phyloP scores from a whole-genome alignment of 1,139 yeast species.

The Pneumocystis canis region DNA sequence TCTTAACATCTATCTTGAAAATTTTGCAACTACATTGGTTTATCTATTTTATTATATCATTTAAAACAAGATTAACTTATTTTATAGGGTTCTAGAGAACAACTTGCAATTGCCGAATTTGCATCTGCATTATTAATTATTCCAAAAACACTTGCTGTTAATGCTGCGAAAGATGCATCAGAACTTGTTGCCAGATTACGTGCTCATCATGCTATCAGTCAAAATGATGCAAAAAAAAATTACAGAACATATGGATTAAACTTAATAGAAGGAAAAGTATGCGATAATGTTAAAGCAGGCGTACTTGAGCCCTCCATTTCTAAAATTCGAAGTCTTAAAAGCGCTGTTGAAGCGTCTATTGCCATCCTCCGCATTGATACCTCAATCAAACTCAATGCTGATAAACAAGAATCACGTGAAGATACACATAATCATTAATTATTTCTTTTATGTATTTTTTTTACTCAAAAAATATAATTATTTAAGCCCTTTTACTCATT shows the following conservation, averaged over 20 bases:
- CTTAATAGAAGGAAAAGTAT: conserved; percentile 77
- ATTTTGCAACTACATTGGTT: conserved; percentile 76
- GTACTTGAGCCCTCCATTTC: conserved; percentile 92
- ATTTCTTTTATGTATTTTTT: not conserved
- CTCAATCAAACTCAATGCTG: conserved; percentile 94
- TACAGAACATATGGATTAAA: conserved; percentile 88
- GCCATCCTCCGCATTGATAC: conserved; percentile 96
- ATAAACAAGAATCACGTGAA: conserved; percentile 67
- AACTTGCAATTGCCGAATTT: conserved; percentile 94
- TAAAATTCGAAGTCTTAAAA: conserved; percentile 80
- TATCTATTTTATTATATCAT: not conserved
- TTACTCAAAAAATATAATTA: not conserved
- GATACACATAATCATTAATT: conserved; percentile 34
- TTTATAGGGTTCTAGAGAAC: conserved; percentile 82
- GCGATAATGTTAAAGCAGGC: conserved; percentile 70
- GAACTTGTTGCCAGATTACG: conserved; percentile 90
- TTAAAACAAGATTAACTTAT: not conserved
- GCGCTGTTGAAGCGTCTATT: conserved; percentile 95
- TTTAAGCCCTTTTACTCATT: not conserved
- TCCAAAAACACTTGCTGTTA: conserved; percentile 92
- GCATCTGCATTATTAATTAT: conserved; percentile 78
- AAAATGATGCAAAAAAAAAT: conserved; percentile 71
- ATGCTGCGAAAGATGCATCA: conserved; percentile 94
- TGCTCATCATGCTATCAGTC: conserved; percentile 93
- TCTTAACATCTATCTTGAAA: conserved; percentile 82